Conservation (phyloP, 2,329 filamentous ascomycete genomes). For the Fonsecaea pedrosoi region DNA sequence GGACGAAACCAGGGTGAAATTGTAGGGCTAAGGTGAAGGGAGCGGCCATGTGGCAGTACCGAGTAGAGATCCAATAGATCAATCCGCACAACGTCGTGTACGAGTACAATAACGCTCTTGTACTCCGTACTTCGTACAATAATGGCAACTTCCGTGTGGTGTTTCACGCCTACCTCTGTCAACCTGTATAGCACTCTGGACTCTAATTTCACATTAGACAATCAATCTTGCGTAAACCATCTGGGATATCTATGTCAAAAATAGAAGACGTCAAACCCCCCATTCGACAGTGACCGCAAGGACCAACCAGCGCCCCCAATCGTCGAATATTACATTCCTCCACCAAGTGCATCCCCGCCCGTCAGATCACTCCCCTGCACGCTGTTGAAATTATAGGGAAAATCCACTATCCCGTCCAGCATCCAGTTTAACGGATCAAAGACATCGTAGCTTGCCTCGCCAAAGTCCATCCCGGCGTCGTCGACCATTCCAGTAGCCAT, state of each 20-base stretch:
- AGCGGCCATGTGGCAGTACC: slow-evolving; percentile 1
- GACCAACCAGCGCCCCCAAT: background rate
- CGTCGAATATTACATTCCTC: slow-evolving; percentile 12
- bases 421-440: slow-evolving; percentile 96
- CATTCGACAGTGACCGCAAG: background rate
- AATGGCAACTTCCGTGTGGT: background rate
- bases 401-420: slow-evolving; percentile 81
- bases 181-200: background rate
- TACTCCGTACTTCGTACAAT: background rate
- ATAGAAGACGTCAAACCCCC: background rate
- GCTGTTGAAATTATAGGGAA: slow-evolving; percentile 64
- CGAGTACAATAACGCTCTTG: background rate
- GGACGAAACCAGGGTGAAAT: background rate
- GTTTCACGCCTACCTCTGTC: background rate
- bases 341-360: slow-evolving; percentile 26
- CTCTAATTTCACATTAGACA: background rate
- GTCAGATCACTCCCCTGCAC: slow-evolving; percentile 20
- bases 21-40: background rate
- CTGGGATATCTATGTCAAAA: slow-evolving; percentile 9
- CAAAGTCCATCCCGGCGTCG: slow-evolving; percentile 35
- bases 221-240: background rate
- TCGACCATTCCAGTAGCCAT: slow-evolving; percentile 40
- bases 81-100: background rate
- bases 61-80: too few relatives aligned
- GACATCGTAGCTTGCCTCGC: slow-evolving; percentile 74